phyloP scores from a whole-genome alignment of 257 asterid species.

The Penstemon barbatus region DNA sequence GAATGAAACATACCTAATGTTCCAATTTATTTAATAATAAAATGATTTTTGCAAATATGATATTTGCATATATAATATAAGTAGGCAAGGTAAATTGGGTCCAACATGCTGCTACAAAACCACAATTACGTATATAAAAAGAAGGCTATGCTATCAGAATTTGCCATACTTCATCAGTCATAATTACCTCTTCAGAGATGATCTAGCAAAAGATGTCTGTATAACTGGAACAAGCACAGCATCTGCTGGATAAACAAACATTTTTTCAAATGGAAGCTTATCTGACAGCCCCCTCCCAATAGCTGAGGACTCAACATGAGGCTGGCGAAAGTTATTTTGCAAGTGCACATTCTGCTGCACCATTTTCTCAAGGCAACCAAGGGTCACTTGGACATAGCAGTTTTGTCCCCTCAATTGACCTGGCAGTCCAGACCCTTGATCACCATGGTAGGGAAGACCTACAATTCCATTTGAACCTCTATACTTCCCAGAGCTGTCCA shows the following conservation, averaged over 20 bases:
- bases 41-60: neutral
- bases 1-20: slow-evolving; percentile 1
- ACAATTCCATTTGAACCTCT: slow-evolving; percentile 76
- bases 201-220: slow-evolving; percentile 84
- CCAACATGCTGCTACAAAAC: slow-evolving; percentile 14
- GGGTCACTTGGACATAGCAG: slow-evolving; percentile 83
- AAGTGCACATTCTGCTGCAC: slow-evolving; percentile 39
- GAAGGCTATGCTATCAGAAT: slow-evolving; percentile 5
- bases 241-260: slow-evolving; percentile 82
- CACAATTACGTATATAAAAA: slow-evolving; percentile 15
- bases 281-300: slow-evolving; percentile 48
- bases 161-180: slow-evolving; percentile 12
- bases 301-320: slow-evolving; percentile 52
- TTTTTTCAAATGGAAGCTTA: slow-evolving; percentile 49
- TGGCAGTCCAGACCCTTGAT: slow-evolving; percentile 61
- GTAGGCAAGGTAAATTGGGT: slow-evolving; percentile 2
- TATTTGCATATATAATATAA: neutral
- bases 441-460: slow-evolving; percentile 69
- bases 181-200: slow-evolving; percentile 82
- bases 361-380: slow-evolving; percentile 68
- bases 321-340: slow-evolving; percentile 46
- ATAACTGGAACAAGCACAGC: slow-evolving; percentile 94
- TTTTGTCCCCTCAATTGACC: slow-evolving; percentile 75
- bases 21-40: slow-evolving; percentile 5
- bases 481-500: slow-evolving; percentile 76